A percentile compares a stretch with the other conserved stretches of the same genome.
Evolutionary conservation across 192 early-diverging fungal species (phyloP).

Genomic region (Mortierella alpina): DNA sequence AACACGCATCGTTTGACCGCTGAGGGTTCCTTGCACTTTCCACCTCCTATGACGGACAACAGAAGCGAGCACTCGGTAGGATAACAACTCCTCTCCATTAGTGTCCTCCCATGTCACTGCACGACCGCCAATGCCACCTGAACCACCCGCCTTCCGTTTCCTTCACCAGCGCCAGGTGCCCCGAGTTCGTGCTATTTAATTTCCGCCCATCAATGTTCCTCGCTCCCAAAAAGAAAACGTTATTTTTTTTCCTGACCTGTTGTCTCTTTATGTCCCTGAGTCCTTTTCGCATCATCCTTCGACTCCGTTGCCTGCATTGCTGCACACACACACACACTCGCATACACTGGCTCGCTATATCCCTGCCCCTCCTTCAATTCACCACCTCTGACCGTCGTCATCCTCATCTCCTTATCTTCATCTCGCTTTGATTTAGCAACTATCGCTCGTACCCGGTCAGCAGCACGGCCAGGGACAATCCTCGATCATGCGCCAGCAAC

Average conservation of each 20-base stretch:
- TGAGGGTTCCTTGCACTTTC: neutral
- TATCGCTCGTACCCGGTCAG: conserved; percentile 17
- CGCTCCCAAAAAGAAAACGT: neutral
- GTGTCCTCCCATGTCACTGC: neutral
- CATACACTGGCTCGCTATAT: neutral
- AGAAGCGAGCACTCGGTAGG: conserved; percentile 24
- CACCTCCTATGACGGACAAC: conserved; percentile 1
- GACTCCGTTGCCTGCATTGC: neutral
- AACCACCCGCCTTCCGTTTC: neutral
- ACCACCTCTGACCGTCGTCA: neutral
- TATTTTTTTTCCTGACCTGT: neutral
- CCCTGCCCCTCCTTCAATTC: neutral
- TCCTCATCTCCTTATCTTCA: neutral
- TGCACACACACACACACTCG: too few relatives aligned
- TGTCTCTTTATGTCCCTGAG: neutral
- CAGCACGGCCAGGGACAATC: conserved; percentile 13
- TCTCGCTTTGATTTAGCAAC: conserved; percentile 13
- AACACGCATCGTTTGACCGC: too few relatives aligned
- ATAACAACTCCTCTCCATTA: neutral
- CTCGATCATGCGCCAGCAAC: conserved; percentile 20
- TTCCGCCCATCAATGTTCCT: neutral
- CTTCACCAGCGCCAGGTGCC: neutral
- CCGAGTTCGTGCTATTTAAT: neutral
- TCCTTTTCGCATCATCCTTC: neutral
- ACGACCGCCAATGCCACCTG: neutral